Base-by-base conservation (phyloP, 164 flowering plant genomes). In the Magnolia kwangsiensis region DNA sequence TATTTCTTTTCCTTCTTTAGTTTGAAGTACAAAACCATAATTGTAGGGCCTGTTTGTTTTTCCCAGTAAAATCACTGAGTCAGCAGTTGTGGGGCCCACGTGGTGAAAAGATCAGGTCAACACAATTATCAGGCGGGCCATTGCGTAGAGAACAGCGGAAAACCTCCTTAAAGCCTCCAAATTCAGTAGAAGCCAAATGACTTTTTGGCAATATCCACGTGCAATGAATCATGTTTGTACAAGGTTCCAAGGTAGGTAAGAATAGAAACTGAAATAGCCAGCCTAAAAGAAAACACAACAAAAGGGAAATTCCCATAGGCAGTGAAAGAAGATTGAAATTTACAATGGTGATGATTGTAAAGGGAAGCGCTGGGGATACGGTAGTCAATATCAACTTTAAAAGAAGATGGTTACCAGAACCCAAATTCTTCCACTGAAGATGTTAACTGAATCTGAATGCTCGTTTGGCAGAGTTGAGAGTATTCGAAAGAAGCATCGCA, bases 401-500 rank as follows among this genome's bases (percentile, higher is more conserved):
- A 55, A 55, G 18, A 55, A 55, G 61, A 11, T 55, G 61, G 61
- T 55, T 55, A 1, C 18, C 61, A 11, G 71, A 29, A 21, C 59
- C 49, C 11, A 19, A 10, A 20, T 20, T 50, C 72, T 70, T 70
- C 27, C 24, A 6, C 51, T 73, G 14, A n/a, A 9, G 21, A 45
- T 4, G 51, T 73, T 58, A 73, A 21, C 65, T 49, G 59, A 81
- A 75, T 76, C 68, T 59, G 24, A 75, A 81, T 7, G 81, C 80
- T 58, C 92, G 85, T 77, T 91, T 96, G 49, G 98, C 97, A 69
- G 97, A 85, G 61, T 89, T 89, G 1, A 96, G 85, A 50, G 98
- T 93, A 80, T 91, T 95, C 21, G 77, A 85, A 27, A 96, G 92
- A n/a, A 96, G 95, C 99, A 96, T 96, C 4, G 98, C 89, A 19